Conservation (phyloP, 2,329 filamentous ascomycete species). For the Aspergillus carbonarius region DNA sequence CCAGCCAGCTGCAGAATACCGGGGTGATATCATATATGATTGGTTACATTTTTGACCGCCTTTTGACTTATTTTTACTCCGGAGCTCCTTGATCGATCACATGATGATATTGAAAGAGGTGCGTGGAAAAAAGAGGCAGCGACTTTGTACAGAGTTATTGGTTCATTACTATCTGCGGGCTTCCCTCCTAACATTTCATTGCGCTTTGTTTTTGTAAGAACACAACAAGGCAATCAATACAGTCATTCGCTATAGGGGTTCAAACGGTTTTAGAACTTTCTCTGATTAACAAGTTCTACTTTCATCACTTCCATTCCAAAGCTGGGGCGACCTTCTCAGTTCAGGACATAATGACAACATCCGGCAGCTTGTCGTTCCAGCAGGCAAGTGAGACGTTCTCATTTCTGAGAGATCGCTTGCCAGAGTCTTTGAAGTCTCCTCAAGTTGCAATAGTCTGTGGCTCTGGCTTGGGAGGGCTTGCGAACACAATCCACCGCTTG, state of each 20-base stretch:
- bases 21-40: neutral
- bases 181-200: too few relatives aligned
- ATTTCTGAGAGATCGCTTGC: constrained; percentile 53
- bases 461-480: constrained; percentile 62
- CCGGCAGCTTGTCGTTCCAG: constrained; percentile 17
- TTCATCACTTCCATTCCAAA: neutral
- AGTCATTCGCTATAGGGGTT: too few relatives aligned
- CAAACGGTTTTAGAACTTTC: too few relatives aligned
- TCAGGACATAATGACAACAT: neutral
- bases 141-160: too few relatives aligned
- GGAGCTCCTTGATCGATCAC: neutral
- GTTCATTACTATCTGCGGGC: too few relatives aligned
- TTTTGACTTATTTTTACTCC: neutral
- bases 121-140: too few relatives aligned
- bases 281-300: neutral
- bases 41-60: neutral
- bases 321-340: neutral
- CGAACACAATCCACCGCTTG: constrained; percentile 53
- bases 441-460: constrained; percentile 65
- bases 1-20: neutral
- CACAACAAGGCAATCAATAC: too few relatives aligned
- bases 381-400: constrained; percentile 49
- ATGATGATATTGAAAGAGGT: neutral
- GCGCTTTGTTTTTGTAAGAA: too few relatives aligned
- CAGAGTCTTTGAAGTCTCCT: constrained; percentile 51